phyloP scores from a whole-genome alignment of 805 yeast genomes.

The Vanderwaltozyma tropicalis region DNA sequence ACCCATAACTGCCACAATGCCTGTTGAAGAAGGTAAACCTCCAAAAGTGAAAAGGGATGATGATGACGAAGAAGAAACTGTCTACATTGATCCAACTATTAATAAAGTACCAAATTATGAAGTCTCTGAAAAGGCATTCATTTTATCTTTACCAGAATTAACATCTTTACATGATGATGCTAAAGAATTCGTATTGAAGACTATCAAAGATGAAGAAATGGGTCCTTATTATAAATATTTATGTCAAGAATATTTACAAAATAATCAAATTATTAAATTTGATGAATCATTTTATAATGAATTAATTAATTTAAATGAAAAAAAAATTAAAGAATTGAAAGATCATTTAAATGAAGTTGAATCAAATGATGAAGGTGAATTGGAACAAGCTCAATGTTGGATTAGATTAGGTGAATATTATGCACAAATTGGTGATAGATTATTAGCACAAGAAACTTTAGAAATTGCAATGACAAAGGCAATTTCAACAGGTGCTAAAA shows the following conservation, averaged over 20 bases:
- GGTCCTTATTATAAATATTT: constrained; percentile 78
- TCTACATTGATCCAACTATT: constrained; percentile 20
- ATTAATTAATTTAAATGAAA: constrained; percentile 45
- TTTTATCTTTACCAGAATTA: constrained; percentile 36
- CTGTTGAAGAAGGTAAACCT: constrained; percentile 2
- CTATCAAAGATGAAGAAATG: constrained; percentile 51
- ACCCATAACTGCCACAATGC: neutral
- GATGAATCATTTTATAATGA: constrained; percentile 48
- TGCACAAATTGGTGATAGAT: constrained; percentile 71
- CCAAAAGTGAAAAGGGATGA: constrained; percentile 6
- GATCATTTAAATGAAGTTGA: constrained; percentile 39
- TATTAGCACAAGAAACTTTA: constrained; percentile 55
- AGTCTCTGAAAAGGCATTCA: constrained; percentile 72
- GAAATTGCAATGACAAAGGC: constrained; percentile 67
- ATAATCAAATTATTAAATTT: constrained; percentile 32
- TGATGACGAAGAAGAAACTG: constrained; percentile 14
- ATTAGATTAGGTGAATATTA: constrained; percentile 80
- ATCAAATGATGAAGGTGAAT: constrained; percentile 68
- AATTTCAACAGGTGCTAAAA: constrained; percentile 81
- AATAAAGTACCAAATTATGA: constrained; percentile 66
- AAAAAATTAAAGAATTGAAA: constrained; percentile 38
- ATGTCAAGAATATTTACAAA: constrained; percentile 32
- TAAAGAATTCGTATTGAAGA: constrained; percentile 37
- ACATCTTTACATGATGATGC: constrained; percentile 27
- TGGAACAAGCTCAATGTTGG: constrained; percentile 69